Conservation (phyloP, 805 yeast species). For the Metschnikowia koreensis region DNA sequence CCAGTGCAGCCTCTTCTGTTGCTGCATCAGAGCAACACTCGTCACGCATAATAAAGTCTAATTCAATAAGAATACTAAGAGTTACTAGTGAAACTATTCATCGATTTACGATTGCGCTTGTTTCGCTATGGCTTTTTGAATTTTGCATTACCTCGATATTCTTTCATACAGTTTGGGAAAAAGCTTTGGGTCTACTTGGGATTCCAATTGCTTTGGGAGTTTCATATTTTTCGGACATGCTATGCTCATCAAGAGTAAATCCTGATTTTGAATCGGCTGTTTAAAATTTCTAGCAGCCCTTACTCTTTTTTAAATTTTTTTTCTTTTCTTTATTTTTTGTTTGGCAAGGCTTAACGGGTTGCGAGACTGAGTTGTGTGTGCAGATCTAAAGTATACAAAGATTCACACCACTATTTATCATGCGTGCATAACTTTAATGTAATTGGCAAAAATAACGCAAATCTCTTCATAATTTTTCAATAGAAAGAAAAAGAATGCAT, state of each 20-base stretch:
- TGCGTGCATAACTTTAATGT: neutral
- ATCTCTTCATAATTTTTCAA: neutral
- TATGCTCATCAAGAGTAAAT: neutral
- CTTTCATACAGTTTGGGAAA: constrained; percentile 17
- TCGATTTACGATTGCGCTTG: neutral
- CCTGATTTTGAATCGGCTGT: neutral
- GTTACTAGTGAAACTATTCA: neutral
- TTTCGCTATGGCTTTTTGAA: constrained; percentile 14
- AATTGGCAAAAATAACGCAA: neutral
- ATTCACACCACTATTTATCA: neutral
- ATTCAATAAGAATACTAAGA: neutral
- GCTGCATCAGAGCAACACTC: neutral
- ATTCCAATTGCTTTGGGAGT: constrained; percentile 4
- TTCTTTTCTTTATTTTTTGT: neutral
- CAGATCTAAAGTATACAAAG: too few relatives aligned
- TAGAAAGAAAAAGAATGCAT: too few relatives aligned
- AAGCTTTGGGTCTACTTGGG: constrained; percentile 11
- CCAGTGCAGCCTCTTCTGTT: neutral
- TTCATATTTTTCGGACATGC: neutral
- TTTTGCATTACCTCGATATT: constrained; percentile 16
- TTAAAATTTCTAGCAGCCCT: too few relatives aligned
- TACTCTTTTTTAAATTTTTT: neutral
- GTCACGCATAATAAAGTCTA: neutral
- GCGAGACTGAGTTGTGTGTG: too few relatives aligned
- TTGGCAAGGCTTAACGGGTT: too few relatives aligned